Base-by-base conservation (phyloP, 495 filamentous ascomycete species). In the Penicillium pulvis region DNA sequence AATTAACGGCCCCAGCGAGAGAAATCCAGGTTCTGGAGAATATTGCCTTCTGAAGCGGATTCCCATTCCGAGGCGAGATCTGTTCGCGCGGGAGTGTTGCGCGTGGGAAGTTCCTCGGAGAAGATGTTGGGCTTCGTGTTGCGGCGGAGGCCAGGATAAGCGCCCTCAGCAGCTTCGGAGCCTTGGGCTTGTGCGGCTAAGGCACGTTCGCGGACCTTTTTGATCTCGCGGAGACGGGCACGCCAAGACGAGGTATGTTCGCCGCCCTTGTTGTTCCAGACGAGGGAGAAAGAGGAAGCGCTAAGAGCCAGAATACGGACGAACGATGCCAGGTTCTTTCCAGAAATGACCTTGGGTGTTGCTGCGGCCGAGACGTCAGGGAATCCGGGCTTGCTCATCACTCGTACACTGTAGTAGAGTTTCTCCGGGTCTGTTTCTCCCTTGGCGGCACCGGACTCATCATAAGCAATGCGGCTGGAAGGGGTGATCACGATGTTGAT, bases 401-500 rank as follows among this genome's bases (percentile, higher is more conserved):
- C 85, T 60, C 91, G 85, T 12, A 99, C 92, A 60, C 83, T 86
- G 75, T 91, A 97, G 70, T 89, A 96, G 2, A 84, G 79, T 20
- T 78, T 79, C 46, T 76, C 75, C 10, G 72, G 68, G 43, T 75
- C 64, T 0, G 61, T 60, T 12, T 64, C 44, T 11, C 66, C 69
- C 17, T 61, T 64, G 11, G 52, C 41, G 35, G 53, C 17, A n/a
- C 60, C 69, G 30, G 56, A 62, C 33, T 71, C 70, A 30, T 72
- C 62, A 9, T 61, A 64, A 8, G 73, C 72, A 44, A 79, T 63
- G 26, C 85, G 80, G 28, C 88, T 90, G 41, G 91, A 90, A 0
- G 95, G 95, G 2, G 89, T 90, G 67, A 99, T 92, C 61, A 97
- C 87, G 61, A 99, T 98, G 73, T 96, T 91, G 73, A 98, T 91